These are phyloP conservation scores for Pythium aristosporum DNA, from an alignment of 352 stramenopile species.

Conservation along the genomic window DNA sequence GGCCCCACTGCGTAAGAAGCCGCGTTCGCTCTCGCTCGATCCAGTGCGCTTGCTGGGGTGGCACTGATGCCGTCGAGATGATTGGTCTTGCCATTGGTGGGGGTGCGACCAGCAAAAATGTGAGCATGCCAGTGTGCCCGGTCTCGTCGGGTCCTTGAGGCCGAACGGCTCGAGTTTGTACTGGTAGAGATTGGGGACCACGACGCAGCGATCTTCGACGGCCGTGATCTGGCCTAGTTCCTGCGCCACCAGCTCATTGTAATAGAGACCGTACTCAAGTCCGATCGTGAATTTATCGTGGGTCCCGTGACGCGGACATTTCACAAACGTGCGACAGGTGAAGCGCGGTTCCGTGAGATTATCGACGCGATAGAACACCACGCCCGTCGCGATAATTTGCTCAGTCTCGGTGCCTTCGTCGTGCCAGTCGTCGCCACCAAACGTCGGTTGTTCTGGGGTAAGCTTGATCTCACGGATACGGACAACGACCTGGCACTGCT, in stretches of 20 bases:
- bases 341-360: constrained; percentile 29
- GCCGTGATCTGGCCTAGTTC: constrained; percentile 19
- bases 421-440: constrained; percentile 27
- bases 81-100: not conserved
- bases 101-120: not conserved
- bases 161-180: not conserved
- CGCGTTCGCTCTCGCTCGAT: not conserved
- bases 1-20: not conserved
- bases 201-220: constrained; percentile 21
- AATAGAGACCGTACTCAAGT: constrained; percentile 12
- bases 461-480: constrained; percentile 28
- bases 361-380: constrained; percentile 29
- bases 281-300: constrained; percentile 8
- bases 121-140: not conserved
- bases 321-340: constrained; percentile 16
- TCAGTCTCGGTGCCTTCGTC: constrained; percentile 29
- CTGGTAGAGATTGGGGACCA: not conserved
- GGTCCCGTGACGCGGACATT: not conserved
- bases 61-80: not conserved
- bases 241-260: constrained; percentile 10
- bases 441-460: constrained; percentile 29
- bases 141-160: not conserved
- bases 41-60: not conserved
- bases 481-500: constrained; percentile 31
- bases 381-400: constrained; percentile 31